Percentiles rank a stretch among this genome's conserved stretches.
Conservation (phyloP, 768 basidiomycete species). For the Agrocybe praecox region DNA sequence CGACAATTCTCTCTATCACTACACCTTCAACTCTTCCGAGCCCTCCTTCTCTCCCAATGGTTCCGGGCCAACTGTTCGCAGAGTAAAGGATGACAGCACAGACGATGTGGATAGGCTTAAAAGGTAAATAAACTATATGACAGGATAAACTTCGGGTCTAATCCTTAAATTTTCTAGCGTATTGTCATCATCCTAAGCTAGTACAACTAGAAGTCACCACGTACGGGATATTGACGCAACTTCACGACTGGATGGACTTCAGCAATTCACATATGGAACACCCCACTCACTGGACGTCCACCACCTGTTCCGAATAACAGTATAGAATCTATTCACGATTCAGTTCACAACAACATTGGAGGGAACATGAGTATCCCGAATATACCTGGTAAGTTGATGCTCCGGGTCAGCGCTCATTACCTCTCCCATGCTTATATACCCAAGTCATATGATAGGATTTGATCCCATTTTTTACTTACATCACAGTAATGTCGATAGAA, state of each 20-base stretch:
- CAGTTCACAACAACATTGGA: too few species aligned
- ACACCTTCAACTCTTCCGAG: slow-evolving; percentile 24
- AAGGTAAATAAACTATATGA: slow-evolving; percentile 17
- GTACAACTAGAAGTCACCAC: too few species aligned
- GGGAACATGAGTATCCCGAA: too few species aligned
- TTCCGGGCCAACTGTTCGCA: slow-evolving; percentile 37
- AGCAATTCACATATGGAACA: too few species aligned
- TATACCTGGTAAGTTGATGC: too few species aligned
- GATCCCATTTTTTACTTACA: slow-evolving; percentile 60
- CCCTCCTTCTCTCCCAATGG: slow-evolving; percentile 27
- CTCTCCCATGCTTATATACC: too few species aligned
- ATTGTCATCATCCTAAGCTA: slow-evolving; percentile 12
- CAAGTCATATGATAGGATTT: slow-evolving; percentile 37
- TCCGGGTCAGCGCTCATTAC: too few species aligned
- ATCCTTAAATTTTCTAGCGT: not conserved
- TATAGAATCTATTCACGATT: too few species aligned
- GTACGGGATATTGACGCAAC: too few species aligned
- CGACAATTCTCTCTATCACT: slow-evolving; percentile 24
- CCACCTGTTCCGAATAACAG: too few species aligned
- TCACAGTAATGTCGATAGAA: slow-evolving; percentile 55
- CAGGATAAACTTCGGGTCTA: not conserved
- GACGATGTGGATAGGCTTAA: slow-evolving; percentile 32
- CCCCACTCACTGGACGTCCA: too few species aligned
- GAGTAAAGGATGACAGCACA: slow-evolving; percentile 28
- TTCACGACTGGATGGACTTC: too few species aligned